These are phyloP conservation scores for Rhodofomes roseus DNA, from an alignment of 1,284 basidiomycete genomes.

Conservation along the genomic window DNA sequence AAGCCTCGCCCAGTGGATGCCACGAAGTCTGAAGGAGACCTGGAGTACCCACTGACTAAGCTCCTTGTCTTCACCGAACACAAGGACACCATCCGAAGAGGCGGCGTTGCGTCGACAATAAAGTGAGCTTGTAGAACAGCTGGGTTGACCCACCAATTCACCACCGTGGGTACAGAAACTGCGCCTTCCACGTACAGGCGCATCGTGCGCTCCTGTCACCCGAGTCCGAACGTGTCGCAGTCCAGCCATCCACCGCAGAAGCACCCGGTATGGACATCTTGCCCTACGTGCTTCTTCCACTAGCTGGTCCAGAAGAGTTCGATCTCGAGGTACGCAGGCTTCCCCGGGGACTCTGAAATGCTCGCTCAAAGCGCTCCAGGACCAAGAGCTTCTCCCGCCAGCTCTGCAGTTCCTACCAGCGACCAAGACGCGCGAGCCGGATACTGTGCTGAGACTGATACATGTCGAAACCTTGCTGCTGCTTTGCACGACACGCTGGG, in stretches of 20 bases:
- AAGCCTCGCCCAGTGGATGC: slow-evolving; percentile 48
- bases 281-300: slow-evolving; percentile 81
- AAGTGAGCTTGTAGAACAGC: slow-evolving; percentile 54
- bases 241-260: slow-evolving; percentile 50
- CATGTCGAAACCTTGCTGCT: slow-evolving; percentile 89
- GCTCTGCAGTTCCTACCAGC: slow-evolving; percentile 87
- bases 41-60: slow-evolving; percentile 81
- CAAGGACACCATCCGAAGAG: slow-evolving; percentile 77
- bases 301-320: slow-evolving; percentile 93
- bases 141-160: background rate
- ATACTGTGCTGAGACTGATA: slow-evolving; percentile 77
- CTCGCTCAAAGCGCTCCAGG: slow-evolving; percentile 39
- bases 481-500: slow-evolving; percentile 86
- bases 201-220: slow-evolving; percentile 69
- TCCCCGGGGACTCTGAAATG: background rate
- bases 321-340: slow-evolving; percentile 69
- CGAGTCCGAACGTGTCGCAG: slow-evolving; percentile 46
- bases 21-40: slow-evolving; percentile 33
- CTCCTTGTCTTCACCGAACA: slow-evolving; percentile 88
- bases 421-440: slow-evolving; percentile 82
- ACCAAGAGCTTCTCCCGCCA: slow-evolving; percentile 84
- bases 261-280: slow-evolving; percentile 83
- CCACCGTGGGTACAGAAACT: slow-evolving; percentile 54
- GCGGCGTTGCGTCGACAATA: slow-evolving; percentile 81
- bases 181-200: slow-evolving; percentile 63